These are phyloP conservation scores for Erysiphe pisi DNA, from an alignment of 2,329 filamentous ascomycete species.

Conservation along the genomic window DNA sequence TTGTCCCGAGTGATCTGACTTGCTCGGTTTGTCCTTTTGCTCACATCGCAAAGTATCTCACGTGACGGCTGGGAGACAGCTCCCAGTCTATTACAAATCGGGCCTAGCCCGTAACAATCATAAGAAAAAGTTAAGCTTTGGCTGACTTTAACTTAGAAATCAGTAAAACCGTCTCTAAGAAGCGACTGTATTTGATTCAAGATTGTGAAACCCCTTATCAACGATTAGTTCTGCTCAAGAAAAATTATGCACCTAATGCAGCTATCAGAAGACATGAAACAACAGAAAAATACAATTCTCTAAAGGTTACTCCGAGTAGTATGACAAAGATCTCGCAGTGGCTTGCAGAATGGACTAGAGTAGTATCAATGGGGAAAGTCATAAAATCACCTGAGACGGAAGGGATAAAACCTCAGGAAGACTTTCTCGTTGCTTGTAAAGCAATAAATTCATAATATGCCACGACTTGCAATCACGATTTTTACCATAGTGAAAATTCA, in stretches of 20 bases:
- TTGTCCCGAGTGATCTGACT: too few relatives aligned
- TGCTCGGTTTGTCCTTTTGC: too few relatives aligned
- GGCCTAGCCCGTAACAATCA: too few relatives aligned
- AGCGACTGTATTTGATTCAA: not conserved
- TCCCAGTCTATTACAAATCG: too few relatives aligned
- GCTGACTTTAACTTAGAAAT: slow-evolving; percentile 25
- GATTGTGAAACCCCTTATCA: not conserved
- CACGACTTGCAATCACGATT: slow-evolving; percentile 6
- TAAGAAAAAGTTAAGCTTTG: too few relatives aligned
- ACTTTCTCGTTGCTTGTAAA: slow-evolving; percentile 5
- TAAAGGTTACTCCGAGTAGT: not conserved
- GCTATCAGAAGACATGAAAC: not conserved
- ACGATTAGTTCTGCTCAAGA: not conserved
- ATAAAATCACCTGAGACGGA: not conserved
- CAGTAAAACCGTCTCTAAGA: not conserved
- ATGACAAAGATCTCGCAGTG: not conserved
- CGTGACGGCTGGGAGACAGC: too few relatives aligned
- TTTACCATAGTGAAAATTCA: not conserved
- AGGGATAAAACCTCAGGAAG: slow-evolving; percentile 22
- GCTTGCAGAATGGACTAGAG: slow-evolving; percentile 5
- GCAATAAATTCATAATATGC: slow-evolving; percentile 14
- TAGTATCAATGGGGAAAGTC: not conserved
- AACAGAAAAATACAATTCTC: not conserved
- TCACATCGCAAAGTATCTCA: too few relatives aligned
- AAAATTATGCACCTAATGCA: not conserved